A percentile compares a stretch with the other conserved stretches of the same genome.
Evolutionary conservation across 2,329 filamentous ascomycete species (phyloP).

Genomic region (Colletotrichum sp.): DNA sequence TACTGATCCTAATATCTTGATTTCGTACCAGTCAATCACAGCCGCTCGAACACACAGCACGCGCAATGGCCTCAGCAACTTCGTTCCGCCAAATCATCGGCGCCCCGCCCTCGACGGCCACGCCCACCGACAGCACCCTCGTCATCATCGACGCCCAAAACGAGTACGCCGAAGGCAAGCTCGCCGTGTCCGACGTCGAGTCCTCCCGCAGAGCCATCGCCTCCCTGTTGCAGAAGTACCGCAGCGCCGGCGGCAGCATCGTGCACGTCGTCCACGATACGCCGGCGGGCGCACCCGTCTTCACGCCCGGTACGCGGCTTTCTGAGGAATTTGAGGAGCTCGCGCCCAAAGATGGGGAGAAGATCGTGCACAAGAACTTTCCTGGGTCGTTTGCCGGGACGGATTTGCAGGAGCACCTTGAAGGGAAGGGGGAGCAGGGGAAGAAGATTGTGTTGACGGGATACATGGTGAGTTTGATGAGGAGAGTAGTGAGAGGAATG

Average conservation of each 20-base stretch:
- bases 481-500: no score
- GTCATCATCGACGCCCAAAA: slow-evolving; percentile 76
- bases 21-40: background rate
- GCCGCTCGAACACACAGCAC: background rate
- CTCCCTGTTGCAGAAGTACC: slow-evolving; percentile 63
- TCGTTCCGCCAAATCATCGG: slow-evolving; percentile 58
- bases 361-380: slow-evolving; percentile 61
- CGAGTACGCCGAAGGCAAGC: slow-evolving; percentile 65
- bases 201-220: slow-evolving; percentile 62
- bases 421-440: slow-evolving; percentile 49
- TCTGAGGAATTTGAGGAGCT: slow-evolving; percentile 67
- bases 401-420: slow-evolving; percentile 58
- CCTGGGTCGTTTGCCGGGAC: slow-evolving; percentile 68
- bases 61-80: slow-evolving; percentile 20
- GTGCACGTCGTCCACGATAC: slow-evolving; percentile 67
- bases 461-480: slow-evolving; percentile 53
- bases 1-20: background rate
- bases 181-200: slow-evolving; percentile 59
- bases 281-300: slow-evolving; percentile 67
- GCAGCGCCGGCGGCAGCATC: slow-evolving; percentile 52
- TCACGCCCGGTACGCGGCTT: slow-evolving; percentile 65
- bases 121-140: slow-evolving; percentile 62
- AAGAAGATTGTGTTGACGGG: slow-evolving; percentile 68
- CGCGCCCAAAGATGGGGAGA: slow-evolving; percentile 57
- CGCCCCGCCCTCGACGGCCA: slow-evolving; percentile 58